Conservation (phyloP, 148 eudicot genomes). For the Pharnaceum exiguum region DNA sequence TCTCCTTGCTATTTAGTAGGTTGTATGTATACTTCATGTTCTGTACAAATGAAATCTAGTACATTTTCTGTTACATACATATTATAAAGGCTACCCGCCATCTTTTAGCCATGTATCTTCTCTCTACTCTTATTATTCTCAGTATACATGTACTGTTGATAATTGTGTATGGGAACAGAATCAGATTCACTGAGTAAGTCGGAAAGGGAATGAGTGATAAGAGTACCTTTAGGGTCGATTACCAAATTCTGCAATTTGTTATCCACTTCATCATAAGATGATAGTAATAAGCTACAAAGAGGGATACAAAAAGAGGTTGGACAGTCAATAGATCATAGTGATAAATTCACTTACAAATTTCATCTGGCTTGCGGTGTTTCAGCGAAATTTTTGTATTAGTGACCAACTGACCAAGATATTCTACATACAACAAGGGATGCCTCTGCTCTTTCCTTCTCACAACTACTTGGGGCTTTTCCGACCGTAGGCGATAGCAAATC, state of each 20-base stretch:
- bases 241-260: no score
- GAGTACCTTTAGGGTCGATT: no score
- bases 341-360: no score
- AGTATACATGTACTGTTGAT: background rate
- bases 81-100: no score
- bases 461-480: constrained; percentile 1
- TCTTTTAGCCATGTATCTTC: no score
- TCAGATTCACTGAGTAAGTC: no score
- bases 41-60: constrained; percentile 56
- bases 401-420: background rate
- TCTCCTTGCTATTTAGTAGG: constrained; percentile 24
- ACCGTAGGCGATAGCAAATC: constrained; percentile 13
- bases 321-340: constrained; percentile 5
- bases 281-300: background rate
- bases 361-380: no score
- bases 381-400: constrained; percentile 20
- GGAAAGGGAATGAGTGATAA: no score
- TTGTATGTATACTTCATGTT: constrained; percentile 35
- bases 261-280: no score
- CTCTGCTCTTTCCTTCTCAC: constrained; percentile 20
- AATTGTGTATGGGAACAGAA: background rate
- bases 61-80: constrained; percentile 15
- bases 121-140: constrained; percentile 19
- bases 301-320: background rate
- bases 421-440: constrained; percentile 33